phyloP scores from a whole-genome alignment of 495 filamentous ascomycete species.

The Neurospora africana region DNA sequence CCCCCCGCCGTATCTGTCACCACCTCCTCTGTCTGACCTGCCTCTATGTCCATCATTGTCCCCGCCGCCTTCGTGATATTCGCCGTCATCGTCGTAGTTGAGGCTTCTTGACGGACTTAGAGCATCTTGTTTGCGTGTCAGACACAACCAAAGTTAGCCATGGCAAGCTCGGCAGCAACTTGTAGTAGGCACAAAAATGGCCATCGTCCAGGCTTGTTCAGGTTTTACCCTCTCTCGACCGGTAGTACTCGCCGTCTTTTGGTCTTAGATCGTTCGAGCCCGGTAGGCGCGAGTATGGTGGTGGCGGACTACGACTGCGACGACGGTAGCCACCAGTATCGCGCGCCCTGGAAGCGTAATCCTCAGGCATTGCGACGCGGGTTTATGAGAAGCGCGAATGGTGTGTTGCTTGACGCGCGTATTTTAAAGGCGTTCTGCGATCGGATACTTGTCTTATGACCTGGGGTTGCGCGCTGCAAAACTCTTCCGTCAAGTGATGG shows the following conservation, averaged over 20 bases:
- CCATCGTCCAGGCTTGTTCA: constrained; percentile 6
- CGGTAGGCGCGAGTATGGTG: constrained; percentile 2
- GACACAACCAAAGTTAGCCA: constrained; percentile 21
- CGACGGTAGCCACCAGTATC: constrained; percentile 11
- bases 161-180: constrained; percentile 6
- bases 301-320: constrained; percentile 11
- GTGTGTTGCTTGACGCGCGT: not conserved
- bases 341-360: constrained; percentile 10
- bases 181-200: constrained; percentile 6
- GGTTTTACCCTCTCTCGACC: constrained; percentile 41
- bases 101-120: constrained; percentile 14
- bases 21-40: not conserved
- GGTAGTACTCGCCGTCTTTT: constrained; percentile 22
- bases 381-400: not conserved
- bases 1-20: not conserved
- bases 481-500: not conserved
- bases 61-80: not conserved
- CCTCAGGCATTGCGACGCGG: constrained; percentile 14
- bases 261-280: constrained; percentile 10
- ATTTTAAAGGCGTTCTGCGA: not conserved
- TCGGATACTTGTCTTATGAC: not conserved
- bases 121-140: constrained; percentile 12
- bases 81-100: constrained; percentile 23
- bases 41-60: not conserved
- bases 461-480: not conserved